Base-by-base conservation (phyloP, 805 yeast genomes). In the Zygosaccharomyces pseudorouxii region DNA sequence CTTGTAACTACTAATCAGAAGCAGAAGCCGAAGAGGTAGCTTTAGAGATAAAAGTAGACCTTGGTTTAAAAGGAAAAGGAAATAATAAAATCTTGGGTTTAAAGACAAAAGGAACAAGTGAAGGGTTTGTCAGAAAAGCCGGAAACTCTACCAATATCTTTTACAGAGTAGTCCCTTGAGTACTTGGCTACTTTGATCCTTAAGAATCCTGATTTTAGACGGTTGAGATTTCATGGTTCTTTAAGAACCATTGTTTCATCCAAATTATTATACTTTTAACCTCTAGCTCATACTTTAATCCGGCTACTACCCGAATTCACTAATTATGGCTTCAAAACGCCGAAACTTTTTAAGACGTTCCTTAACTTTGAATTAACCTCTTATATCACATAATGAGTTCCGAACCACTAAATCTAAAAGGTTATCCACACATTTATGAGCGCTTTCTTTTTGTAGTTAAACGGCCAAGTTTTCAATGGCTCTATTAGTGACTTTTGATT, bases 391-490 rank as follows among this genome's bases (percentile, higher is more conserved):
- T 86, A 83, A 9, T 86, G 78, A 2, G 84, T 78, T 0, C 84
- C 86, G 51, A 81, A 81, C 71, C 1, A 84, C 67, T 46, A 89
- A 72, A 27, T 77, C 82, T 30, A 78, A 57, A 7, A 90, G 65
- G 1, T 80, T 78, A 4, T 76, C 75, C 3, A 87, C 84, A 64
- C 95, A 87, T 20, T 72, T 72, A 4, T 72, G 68, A 0, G 89
- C 82, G 0, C 86, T 80, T 7, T 52, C 51, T 6, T 64, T 64
- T 20, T 80, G 81, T 12, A 89, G 67, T 59, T 87, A 88, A 23
- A 89, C 81, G 0, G 97, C 95, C 19, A 92, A 70, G 59, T 89
- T 87, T 2, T 97, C 97, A 52, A 92, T 81, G 0, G 96, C 96
- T 50, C 95, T 71, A 2, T 90, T 81, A 0, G 73, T 1, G 90